These are phyloP conservation scores for Candida smagusa DNA, from an alignment of 1,139 yeast species.

Conservation along the genomic window DNA sequence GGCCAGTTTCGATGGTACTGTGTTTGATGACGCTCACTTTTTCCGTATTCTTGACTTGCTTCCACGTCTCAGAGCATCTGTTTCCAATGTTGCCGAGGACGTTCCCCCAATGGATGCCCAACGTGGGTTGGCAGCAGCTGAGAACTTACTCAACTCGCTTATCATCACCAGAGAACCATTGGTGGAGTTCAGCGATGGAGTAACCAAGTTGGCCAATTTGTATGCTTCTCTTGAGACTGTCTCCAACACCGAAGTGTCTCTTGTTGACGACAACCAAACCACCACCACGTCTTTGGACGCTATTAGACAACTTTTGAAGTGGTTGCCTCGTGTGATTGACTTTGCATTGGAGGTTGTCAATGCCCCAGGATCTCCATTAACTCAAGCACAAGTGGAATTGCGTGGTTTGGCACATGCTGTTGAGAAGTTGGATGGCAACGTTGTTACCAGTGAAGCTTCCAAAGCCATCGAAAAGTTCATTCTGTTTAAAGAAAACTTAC, in stretches of 20 bases:
- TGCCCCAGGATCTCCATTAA: slow-evolving; percentile 18
- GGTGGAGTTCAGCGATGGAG: slow-evolving; percentile 22
- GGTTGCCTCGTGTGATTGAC: slow-evolving; percentile 51
- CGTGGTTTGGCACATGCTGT: slow-evolving; percentile 12
- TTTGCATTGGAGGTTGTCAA: slow-evolving; percentile 39
- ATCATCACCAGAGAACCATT: slow-evolving; percentile 51
- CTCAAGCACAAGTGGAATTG: slow-evolving; percentile 18
- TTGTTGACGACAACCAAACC: slow-evolving; percentile 15
- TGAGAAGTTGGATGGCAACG: slow-evolving; percentile 9
- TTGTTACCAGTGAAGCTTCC: slow-evolving; percentile 15
- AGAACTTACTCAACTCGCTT: slow-evolving; percentile 60
- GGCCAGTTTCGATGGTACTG: slow-evolving; percentile 39
- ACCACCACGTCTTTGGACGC: slow-evolving; percentile 8
- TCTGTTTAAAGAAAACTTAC: slow-evolving; percentile 16
- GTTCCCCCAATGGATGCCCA: slow-evolving; percentile 73
- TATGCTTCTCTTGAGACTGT: slow-evolving; percentile 16
- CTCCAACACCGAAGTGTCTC: slow-evolving; percentile 12
- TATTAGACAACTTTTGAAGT: slow-evolving; percentile 19
- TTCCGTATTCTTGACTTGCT: slow-evolving; percentile 72
- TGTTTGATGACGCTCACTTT: slow-evolving; percentile 49
- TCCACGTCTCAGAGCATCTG: slow-evolving; percentile 72
- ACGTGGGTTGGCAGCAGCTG: slow-evolving; percentile 77
- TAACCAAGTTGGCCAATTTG: slow-evolving; percentile 10
- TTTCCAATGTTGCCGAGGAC: slow-evolving; percentile 62
- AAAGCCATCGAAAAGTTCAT: slow-evolving; percentile 20